Evolutionary conservation across 164 flowering plant species (phyloP).

Genomic region (Buxus sempervirens): DNA sequence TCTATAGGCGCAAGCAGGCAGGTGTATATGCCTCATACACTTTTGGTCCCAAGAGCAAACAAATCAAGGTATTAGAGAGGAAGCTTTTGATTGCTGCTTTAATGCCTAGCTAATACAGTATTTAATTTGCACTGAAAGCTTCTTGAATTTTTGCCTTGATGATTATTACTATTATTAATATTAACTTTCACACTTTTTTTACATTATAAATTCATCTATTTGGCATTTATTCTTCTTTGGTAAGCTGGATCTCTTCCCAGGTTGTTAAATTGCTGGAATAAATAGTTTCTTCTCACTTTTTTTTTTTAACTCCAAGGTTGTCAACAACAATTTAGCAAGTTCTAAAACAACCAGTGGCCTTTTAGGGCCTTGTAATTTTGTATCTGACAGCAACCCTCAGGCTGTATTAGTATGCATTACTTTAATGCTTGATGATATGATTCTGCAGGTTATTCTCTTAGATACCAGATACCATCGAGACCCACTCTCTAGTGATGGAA

Average conservation of each 20-base stretch:
- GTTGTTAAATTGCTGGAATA: no score
- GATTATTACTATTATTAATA: no score
- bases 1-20: conserved; percentile 67
- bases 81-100: neutral
- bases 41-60: conserved; percentile 59
- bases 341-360: neutral
- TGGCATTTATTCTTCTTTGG: neutral
- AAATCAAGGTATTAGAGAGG: conserved; percentile 47
- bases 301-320: neutral
- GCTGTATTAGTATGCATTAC: no score
- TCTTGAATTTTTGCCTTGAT: neutral
- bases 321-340: neutral
- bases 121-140: neutral
- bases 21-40: conserved; percentile 76
- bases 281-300: no score
- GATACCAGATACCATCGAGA: conserved; percentile 83
- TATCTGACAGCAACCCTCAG: neutral
- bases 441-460: conserved; percentile 61
- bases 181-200: neutral
- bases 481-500: conserved; percentile 62
- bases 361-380: neutral
- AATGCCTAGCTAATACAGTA: neutral
- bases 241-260: neutral
- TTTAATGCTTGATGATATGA: neutral
- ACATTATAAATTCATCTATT: neutral